A percentile compares a stretch with the other conserved stretches of the same genome.
Conservation (phyloP, 75 land plant genomes). For the Chamaecyparis obtusa region DNA sequence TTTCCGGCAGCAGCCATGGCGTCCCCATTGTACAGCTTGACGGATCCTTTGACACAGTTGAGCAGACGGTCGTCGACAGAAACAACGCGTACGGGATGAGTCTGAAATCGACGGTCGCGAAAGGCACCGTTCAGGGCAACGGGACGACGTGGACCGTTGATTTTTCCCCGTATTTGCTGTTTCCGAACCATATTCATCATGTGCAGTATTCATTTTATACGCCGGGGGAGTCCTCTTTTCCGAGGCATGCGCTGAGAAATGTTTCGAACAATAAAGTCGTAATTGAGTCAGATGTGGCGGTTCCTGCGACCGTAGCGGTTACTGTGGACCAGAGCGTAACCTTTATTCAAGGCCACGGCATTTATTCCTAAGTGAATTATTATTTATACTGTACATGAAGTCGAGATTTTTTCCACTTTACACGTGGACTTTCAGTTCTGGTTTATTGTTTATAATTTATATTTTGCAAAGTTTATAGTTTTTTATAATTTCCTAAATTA, state of each 20-base stretch:
- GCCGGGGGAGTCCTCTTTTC: constrained; percentile 21
- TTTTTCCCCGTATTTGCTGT: constrained; percentile 47
- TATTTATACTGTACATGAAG: background rate
- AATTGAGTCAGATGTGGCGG: constrained; percentile 34
- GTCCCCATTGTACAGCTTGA: constrained; percentile 48
- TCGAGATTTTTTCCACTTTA: background rate
- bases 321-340: constrained; percentile 57
- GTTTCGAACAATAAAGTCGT: constrained; percentile 43
- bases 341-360: background rate
- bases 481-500: background rate
- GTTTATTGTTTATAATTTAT: background rate
- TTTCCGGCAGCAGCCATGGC: constrained; percentile 44
- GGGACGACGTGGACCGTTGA: constrained; percentile 60
- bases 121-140: constrained; percentile 34
- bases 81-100: constrained; percentile 72
- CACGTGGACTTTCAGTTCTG: background rate
- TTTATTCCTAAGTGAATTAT: background rate
- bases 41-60: constrained; percentile 45
- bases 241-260: constrained; percentile 42
- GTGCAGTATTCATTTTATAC: constrained; percentile 63
- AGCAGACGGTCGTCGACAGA: constrained; percentile 57
- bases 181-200: constrained; percentile 55
- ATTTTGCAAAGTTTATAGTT: background rate
- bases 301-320: constrained; percentile 47
- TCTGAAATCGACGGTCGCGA: constrained; percentile 61